Evolutionary conservation across 2,329 filamentous ascomycete genomes (phyloP).

Genomic region (Fusarium sp.): DNA sequence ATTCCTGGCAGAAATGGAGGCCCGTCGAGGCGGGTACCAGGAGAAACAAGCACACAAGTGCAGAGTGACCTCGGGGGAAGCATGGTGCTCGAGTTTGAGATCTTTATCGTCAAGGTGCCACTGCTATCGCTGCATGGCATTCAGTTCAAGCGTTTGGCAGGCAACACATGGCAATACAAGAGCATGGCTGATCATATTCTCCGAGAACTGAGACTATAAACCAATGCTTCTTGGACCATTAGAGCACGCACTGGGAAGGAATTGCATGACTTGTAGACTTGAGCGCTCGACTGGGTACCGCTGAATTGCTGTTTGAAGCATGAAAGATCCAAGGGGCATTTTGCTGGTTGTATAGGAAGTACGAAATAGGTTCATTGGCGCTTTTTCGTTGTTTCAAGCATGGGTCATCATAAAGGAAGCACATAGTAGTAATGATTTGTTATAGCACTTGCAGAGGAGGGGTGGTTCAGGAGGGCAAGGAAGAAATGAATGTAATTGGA

Average conservation of each 20-base stretch:
- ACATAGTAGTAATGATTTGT: conserved; percentile 43
- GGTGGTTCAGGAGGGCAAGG: conserved; percentile 8
- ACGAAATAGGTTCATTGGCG: conserved; percentile 18
- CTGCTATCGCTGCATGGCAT: conserved; percentile 92
- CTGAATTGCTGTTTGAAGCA: conserved; percentile 14
- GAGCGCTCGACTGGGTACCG: conserved; percentile 18
- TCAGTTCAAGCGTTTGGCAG: conserved; percentile 96
- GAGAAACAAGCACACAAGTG: conserved; percentile 91
- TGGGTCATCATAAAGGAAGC: conserved; percentile 39
- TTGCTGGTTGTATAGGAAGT: conserved; percentile 37
- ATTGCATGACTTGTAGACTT: conserved; percentile 29
- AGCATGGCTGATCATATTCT: conserved; percentile 97
- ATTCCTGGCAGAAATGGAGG: conserved; percentile 63
- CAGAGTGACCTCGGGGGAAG: conserved; percentile 87
- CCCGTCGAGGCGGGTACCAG: conserved; percentile 69
- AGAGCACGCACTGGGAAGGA: conserved; percentile 16
- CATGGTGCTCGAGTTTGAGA: conserved; percentile 90
- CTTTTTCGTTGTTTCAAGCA: conserved; percentile 32
- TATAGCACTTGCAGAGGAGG: conserved; percentile 10
- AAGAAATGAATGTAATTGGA: conserved; percentile 37
- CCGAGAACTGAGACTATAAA: conserved; percentile 81
- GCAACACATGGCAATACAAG: conserved; percentile 98
- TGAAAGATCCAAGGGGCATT: conserved; percentile 19
- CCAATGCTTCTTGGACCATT: conserved; percentile 4
- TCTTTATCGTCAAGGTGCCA: conserved; percentile 97